Evolutionary conservation across 1,139 yeast species (phyloP).

Genomic region (Meyerozyma guilliermondii): DNA sequence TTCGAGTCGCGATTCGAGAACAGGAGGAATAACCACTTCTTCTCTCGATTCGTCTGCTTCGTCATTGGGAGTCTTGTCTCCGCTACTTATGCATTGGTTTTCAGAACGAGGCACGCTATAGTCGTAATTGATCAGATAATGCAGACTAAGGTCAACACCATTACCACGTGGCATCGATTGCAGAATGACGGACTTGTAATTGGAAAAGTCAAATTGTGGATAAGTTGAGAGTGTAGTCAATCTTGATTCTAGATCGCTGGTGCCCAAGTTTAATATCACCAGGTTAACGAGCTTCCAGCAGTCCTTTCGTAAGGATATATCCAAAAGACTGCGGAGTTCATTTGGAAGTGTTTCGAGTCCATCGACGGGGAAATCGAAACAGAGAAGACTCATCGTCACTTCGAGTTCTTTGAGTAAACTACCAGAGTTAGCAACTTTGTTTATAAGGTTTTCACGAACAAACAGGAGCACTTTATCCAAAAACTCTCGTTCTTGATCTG

Average conservation of each 20-base stretch:
- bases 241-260: constrained; percentile 7
- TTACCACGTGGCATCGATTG: not conserved
- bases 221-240: constrained; percentile 2
- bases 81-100: not conserved
- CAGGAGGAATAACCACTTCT: not conserved
- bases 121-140: not conserved
- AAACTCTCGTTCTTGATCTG: constrained; percentile 39
- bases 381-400: constrained; percentile 63
- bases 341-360: constrained; percentile 43
- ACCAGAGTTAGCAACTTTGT: constrained; percentile 49
- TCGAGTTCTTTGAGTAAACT: constrained; percentile 58
- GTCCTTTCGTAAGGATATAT: constrained; percentile 49
- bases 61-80: not conserved
- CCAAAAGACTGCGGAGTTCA: constrained; percentile 46
- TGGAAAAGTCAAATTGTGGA: not conserved
- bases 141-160: not conserved
- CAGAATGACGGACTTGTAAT: not conserved
- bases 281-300: constrained; percentile 58
- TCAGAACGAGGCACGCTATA: not conserved
- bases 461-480: constrained; percentile 54
- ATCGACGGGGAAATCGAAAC: constrained; percentile 42
- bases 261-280: constrained; percentile 31
- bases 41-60: not conserved
- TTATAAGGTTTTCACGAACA: constrained; percentile 56
- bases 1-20: not conserved